Percentiles rank a stretch among this genome's conserved stretches.
Evolutionary conservation across 1,284 basidiomycete species (phyloP).

Genomic region (Cystobasidium sp.): DNA sequence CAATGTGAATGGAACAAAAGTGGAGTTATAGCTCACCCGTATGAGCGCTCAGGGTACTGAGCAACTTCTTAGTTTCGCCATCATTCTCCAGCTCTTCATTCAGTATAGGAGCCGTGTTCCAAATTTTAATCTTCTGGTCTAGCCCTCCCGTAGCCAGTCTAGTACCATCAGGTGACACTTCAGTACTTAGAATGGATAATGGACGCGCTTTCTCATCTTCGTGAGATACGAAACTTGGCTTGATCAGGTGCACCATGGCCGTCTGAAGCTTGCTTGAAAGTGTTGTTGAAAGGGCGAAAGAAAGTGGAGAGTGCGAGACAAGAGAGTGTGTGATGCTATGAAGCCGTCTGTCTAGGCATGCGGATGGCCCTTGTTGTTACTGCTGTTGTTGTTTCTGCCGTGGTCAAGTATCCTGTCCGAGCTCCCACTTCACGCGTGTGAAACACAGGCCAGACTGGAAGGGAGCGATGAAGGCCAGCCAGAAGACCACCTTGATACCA

Average conservation of each 20-base stretch:
- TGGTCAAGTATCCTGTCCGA: too few species aligned
- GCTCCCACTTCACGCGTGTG: too few species aligned
- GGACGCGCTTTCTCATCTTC: constrained; percentile 56
- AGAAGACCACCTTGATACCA: too few species aligned
- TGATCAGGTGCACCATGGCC: constrained; percentile 40
- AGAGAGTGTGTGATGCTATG: too few species aligned
- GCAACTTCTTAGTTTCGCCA: constrained; percentile 77
- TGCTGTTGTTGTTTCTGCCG: too few species aligned
- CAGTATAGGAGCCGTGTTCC: constrained; percentile 92
- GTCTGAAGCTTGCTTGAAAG: neutral
- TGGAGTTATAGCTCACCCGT: constrained; percentile 64
- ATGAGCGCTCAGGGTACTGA: constrained; percentile 91
- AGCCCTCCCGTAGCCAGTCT: constrained; percentile 94
- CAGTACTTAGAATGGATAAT: constrained; percentile 86
- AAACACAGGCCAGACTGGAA: too few species aligned
- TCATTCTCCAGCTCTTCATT: constrained; percentile 72
- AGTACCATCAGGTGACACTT: constrained; percentile 93
- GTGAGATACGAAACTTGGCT: constrained; percentile 37
- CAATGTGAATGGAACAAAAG: neutral
- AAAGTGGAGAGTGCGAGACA: too few species aligned
- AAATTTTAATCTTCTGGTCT: constrained; percentile 94
- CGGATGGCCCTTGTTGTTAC: too few species aligned
- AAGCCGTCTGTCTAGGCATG: too few species aligned
- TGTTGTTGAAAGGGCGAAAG: neutral
- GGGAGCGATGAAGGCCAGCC: too few species aligned